A percentile compares a stretch with the other conserved stretches of the same genome.
Evolutionary conservation across 371 early-diverging fungal species (phyloP).

Genomic region (Apophysomyces variabilis): DNA sequence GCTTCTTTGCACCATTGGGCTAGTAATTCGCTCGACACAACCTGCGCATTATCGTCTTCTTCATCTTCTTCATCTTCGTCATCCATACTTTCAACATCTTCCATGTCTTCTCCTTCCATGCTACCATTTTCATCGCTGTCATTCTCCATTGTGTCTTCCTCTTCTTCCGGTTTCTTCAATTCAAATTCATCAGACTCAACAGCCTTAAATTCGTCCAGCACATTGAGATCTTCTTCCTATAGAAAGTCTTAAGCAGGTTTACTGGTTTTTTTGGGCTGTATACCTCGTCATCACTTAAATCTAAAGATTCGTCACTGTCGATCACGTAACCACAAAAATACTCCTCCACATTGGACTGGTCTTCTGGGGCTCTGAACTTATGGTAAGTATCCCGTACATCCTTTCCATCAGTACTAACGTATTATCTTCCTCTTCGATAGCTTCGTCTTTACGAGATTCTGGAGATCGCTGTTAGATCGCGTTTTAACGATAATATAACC

Average conservation of each 20-base stretch:
- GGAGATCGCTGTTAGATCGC: not conserved
- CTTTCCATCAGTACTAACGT: not conserved
- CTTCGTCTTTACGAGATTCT: constrained; percentile 10
- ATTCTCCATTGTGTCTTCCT: constrained; percentile 41
- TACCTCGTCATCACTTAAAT: constrained; percentile 49
- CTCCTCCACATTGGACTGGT: constrained; percentile 34
- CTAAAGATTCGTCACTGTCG: constrained; percentile 43
- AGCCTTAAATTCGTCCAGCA: constrained; percentile 39
- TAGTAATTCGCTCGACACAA: constrained; percentile 44
- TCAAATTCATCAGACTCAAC: constrained; percentile 27
- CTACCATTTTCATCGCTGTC: constrained; percentile 25
- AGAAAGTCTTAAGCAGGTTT: not conserved
- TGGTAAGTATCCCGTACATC: not conserved
- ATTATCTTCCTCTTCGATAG: constrained; percentile 23
- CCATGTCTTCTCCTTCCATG: constrained; percentile 38
- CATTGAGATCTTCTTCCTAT: constrained; percentile 40
- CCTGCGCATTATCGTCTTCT: constrained; percentile 24
- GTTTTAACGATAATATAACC: not conserved
- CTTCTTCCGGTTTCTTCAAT: constrained; percentile 40
- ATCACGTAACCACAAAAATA: constrained; percentile 48
- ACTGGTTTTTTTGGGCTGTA: not conserved
- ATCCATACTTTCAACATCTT: constrained; percentile 34
- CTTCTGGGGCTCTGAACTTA: constrained; percentile 13
- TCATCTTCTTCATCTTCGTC: constrained; percentile 28
- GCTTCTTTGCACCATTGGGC: constrained; percentile 43